Percentiles rank a stretch among this genome's conserved stretches.
Conservation (phyloP, 2,329 filamentous ascomycete genomes). For the Venturia pyrina region DNA sequence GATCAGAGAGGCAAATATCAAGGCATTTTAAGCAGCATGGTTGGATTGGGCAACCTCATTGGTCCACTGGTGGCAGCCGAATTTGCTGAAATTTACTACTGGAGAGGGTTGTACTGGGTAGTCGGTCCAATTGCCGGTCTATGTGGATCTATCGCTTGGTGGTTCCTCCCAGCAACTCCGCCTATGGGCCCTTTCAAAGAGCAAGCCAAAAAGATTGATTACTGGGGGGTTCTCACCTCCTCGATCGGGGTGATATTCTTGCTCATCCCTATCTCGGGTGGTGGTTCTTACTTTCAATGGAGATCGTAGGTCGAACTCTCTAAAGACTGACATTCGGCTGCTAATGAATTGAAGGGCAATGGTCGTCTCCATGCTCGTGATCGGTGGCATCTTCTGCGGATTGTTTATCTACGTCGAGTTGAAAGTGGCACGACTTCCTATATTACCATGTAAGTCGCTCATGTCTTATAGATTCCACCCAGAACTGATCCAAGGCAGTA, state of each 20-base stretch:
- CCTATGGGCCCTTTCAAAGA: slow-evolving; percentile 36
- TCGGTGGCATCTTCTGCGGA: slow-evolving; percentile 38
- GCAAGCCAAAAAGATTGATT: slow-evolving; percentile 48
- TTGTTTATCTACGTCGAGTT: slow-evolving; percentile 46
- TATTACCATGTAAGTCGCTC: slow-evolving; percentile 36
- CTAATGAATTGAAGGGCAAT: slow-evolving; percentile 33
- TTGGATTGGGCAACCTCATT: slow-evolving; percentile 34
- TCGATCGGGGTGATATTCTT: slow-evolving; percentile 49
- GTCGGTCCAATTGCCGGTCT: slow-evolving; percentile 40
- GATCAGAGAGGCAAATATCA: slow-evolving; percentile 46
- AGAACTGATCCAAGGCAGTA: slow-evolving; percentile 22
- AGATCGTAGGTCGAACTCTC: slow-evolving; percentile 14
- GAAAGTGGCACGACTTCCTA: slow-evolving; percentile 45
- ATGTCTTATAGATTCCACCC: background rate
- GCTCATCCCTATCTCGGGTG: slow-evolving; percentile 54
- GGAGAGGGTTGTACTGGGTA: slow-evolving; percentile 41
- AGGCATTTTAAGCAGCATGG: slow-evolving; percentile 34
- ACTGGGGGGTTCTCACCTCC: slow-evolving; percentile 44
- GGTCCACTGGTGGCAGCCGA: slow-evolving; percentile 32
- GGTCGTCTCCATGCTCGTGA: slow-evolving; percentile 48
- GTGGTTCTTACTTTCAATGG: slow-evolving; percentile 48
- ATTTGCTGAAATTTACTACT: slow-evolving; percentile 33
- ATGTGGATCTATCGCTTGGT: slow-evolving; percentile 33
- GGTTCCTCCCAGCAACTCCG: slow-evolving; percentile 35
- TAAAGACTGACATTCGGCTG: background rate